These are phyloP conservation scores for Ceratobasidium sp. DNA, from an alignment of 1,284 basidiomycete species.

Conservation along the genomic window DNA sequence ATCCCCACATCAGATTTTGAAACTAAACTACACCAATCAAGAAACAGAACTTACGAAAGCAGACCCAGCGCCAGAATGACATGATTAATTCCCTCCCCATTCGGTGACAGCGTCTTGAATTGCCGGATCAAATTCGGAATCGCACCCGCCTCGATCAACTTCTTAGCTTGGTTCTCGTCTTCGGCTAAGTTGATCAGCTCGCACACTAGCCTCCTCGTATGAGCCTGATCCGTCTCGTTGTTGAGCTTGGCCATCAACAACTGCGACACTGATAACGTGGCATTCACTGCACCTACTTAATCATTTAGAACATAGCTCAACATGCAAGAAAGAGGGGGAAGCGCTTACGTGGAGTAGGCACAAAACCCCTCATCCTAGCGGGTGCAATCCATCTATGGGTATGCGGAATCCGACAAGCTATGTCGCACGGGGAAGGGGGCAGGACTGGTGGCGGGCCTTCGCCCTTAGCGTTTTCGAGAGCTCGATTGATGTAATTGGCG, in stretches of 20 bases:
- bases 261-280: conserved; percentile 21
- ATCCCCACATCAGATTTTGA: background rate
- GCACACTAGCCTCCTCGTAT: conserved; percentile 11
- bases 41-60: conserved; percentile 43
- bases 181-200: conserved; percentile 30
- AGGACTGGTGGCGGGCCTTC: too few species aligned
- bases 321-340: too few species aligned
- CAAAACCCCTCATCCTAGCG: too few species aligned
- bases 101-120: conserved; percentile 38
- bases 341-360: too few species aligned
- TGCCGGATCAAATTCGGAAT: conserved; percentile 46
- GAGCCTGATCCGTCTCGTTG: conserved; percentile 17
- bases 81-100: conserved; percentile 39
- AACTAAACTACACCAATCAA: too few species aligned
- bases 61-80: conserved; percentile 47
- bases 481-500: too few species aligned
- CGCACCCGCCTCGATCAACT: conserved; percentile 46
- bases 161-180: conserved; percentile 45
- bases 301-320: too few species aligned
- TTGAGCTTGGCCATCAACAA: conserved; percentile 25
- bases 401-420: too few species aligned
- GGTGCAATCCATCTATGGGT: too few species aligned
- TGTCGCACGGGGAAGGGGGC: too few species aligned
- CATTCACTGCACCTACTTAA: background rate
- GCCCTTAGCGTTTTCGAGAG: too few species aligned